Evolutionary conservation across 108 stramenopile genomes (phyloP).

Genomic region (Cyclotella atomus): DNA sequence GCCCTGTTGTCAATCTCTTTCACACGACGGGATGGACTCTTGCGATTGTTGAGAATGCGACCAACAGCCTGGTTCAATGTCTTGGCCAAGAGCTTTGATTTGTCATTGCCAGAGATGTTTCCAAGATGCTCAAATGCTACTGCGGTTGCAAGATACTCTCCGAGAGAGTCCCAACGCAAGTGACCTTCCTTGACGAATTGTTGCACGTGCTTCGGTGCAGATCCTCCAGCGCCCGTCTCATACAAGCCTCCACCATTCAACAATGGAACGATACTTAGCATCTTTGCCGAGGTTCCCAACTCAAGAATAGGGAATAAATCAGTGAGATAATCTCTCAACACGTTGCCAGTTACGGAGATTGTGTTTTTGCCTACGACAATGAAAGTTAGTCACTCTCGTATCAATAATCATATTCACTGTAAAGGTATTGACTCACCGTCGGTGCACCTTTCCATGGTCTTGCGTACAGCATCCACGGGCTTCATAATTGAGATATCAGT

Average conservation of each 20-base stretch:
- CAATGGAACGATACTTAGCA: conserved; percentile 95
- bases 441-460: conserved; percentile 87
- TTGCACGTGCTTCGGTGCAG: conserved; percentile 94
- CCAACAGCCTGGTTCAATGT: conserved; percentile 89
- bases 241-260: conserved; percentile 92
- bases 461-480: conserved; percentile 88
- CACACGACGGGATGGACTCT: conserved; percentile 85
- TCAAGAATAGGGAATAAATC: conserved; percentile 96
- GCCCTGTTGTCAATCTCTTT: conserved; percentile 96
- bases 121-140: conserved; percentile 84
- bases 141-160: conserved; percentile 63
- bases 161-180: conserved; percentile 85
- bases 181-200: conserved; percentile 92
- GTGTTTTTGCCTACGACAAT: conserved; percentile 68
- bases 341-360: conserved; percentile 95
- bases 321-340: conserved; percentile 90
- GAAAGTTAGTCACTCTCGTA: neutral
- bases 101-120: conserved; percentile 58
- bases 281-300: conserved; percentile 93
- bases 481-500: conserved; percentile 90
- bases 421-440: too few relatives aligned
- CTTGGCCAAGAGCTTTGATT: conserved; percentile 80
- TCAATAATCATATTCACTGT: neutral
- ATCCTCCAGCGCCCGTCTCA: conserved; percentile 95
- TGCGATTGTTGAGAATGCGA: conserved; percentile 85